These are phyloP conservation scores for Cardiospermum halicacabum DNA, from an alignment of 345 rosid species.

Conservation along the genomic window DNA sequence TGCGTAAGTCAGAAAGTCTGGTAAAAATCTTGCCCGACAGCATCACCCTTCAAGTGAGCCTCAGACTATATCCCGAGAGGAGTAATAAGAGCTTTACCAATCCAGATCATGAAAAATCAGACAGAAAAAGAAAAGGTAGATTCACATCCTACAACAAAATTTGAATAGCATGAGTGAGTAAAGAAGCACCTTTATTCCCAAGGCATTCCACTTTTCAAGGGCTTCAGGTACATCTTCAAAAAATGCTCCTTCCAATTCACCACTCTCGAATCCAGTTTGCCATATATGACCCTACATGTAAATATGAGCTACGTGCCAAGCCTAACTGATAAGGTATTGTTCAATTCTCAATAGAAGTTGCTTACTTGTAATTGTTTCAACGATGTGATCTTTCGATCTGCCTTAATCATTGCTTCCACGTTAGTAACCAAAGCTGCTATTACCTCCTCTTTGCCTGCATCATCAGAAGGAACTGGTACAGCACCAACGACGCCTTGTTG, in stretches of 20 bases:
- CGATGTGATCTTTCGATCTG: slow-evolving; percentile 93
- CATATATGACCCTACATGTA: slow-evolving; percentile 87
- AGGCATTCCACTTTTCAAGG: slow-evolving; percentile 78
- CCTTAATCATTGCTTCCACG: slow-evolving; percentile 86
- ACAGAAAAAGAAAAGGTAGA: not conserved
- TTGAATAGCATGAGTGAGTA: not conserved
- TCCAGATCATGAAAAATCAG: not conserved
- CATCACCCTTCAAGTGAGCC: not conserved
- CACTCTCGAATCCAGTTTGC: slow-evolving; percentile 75
- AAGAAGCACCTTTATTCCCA: slow-evolving; percentile 66
- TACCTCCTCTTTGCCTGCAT: slow-evolving; percentile 73
- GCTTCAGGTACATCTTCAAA: slow-evolving; percentile 85
- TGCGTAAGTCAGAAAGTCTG: not conserved
- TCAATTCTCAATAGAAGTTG: not conserved
- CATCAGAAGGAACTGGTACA: slow-evolving; percentile 60
- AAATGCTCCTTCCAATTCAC: slow-evolving; percentile 74
- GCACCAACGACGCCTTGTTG: slow-evolving; percentile 61
- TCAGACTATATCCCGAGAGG: not conserved
- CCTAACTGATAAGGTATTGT: not conserved
- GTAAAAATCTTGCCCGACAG: not conserved
- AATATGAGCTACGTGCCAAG: slow-evolving; percentile 9
- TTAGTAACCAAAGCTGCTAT: slow-evolving; percentile 82
- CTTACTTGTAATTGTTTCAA: slow-evolving; percentile 93
- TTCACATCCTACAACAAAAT: not conserved
- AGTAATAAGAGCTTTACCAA: not conserved